Evolutionary conservation across 2,329 filamentous ascomycete genomes (phyloP).

Genomic region (Fusarium anguioides): DNA sequence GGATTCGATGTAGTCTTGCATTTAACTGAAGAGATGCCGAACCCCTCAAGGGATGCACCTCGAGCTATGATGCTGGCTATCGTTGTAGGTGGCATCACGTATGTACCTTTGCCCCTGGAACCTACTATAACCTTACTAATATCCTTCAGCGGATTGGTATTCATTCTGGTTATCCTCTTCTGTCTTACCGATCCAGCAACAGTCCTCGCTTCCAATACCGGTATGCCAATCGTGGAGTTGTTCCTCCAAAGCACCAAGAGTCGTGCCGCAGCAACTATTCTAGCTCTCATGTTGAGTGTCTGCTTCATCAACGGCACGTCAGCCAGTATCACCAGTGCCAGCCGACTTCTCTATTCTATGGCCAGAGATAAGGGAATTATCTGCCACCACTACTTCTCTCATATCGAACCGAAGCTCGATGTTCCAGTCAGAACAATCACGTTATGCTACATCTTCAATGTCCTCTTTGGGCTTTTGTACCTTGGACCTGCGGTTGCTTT

Average conservation of each 20-base stretch:
- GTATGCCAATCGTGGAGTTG: slow-evolving; percentile 60
- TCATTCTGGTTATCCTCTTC: slow-evolving; percentile 57
- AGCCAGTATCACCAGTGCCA: slow-evolving; percentile 53
- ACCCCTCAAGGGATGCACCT: slow-evolving; percentile 54
- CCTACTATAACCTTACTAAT: accelerated
- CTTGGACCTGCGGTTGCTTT: slow-evolving; percentile 33
- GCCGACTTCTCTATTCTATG: slow-evolving; percentile 54
- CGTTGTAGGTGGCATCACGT: slow-evolving; percentile 56
- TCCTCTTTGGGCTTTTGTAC: slow-evolving; percentile 32
- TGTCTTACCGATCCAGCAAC: slow-evolving; percentile 52
- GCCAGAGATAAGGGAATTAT: slow-evolving; percentile 35
- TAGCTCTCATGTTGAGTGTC: slow-evolving; percentile 53
- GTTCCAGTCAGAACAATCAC: slow-evolving; percentile 26
- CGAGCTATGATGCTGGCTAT: slow-evolving; percentile 57
- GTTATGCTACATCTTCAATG: slow-evolving; percentile 29
- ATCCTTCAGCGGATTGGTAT: slow-evolving; percentile 47
- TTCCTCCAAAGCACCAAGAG: slow-evolving; percentile 56
- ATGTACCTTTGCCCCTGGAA: slow-evolving; percentile 18
- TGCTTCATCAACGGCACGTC: slow-evolving; percentile 60
- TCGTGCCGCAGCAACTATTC: slow-evolving; percentile 52
- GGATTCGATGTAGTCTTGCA: slow-evolving; percentile 60
- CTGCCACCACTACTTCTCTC: slow-evolving; percentile 20
- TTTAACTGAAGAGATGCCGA: slow-evolving; percentile 60
- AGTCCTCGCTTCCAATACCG: slow-evolving; percentile 52
- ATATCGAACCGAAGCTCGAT: slow-evolving; percentile 19